Percentiles rank a stretch among this genome's conserved stretches.
These are phyloP conservation scores for Microcyclosporella mali DNA, from an alignment of 2,329 filamentous ascomycete species.

Conservation along the genomic window DNA sequence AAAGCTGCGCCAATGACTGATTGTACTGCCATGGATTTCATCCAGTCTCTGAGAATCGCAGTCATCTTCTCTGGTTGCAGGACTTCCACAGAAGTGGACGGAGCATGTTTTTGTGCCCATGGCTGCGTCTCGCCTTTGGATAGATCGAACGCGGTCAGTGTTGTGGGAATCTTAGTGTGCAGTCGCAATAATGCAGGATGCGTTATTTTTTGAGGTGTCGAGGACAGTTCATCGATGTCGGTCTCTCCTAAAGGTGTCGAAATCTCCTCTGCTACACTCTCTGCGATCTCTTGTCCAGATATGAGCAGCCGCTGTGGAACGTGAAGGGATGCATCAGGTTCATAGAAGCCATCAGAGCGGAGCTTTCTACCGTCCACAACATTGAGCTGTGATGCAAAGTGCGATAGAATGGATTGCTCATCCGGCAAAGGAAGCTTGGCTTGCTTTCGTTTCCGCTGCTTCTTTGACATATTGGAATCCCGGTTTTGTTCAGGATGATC, in stretches of 20 bases:
- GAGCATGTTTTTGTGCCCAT: constrained; percentile 85
- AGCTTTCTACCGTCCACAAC: constrained; percentile 17
- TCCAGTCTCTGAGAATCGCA: constrained; percentile 69
- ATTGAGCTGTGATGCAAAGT: constrained; percentile 15
- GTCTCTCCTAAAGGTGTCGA: constrained; percentile 13
- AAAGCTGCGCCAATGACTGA: constrained; percentile 60
- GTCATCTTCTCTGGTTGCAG: constrained; percentile 69
- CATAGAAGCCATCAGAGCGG: constrained; percentile 28
- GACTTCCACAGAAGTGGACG: constrained; percentile 61
- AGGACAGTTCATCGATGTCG: constrained; percentile 12
- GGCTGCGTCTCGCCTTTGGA: constrained; percentile 64
- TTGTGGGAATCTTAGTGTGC: constrained; percentile 53
- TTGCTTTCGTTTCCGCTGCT: constrained; percentile 33
- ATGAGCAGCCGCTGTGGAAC: constrained; percentile 29
- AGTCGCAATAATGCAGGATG: constrained; percentile 58
- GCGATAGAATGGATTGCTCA: constrained; percentile 20
- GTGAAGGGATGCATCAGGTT: constrained; percentile 26
- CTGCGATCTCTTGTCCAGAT: constrained; percentile 36
- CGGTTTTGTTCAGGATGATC: neutral
- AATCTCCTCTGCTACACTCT: constrained; percentile 26
- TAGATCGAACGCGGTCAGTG: constrained; percentile 72
- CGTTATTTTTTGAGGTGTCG: constrained; percentile 10
- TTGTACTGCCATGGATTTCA: constrained; percentile 67
- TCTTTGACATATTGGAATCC: neutral
- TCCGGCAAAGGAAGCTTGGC: constrained; percentile 20